Conservation (phyloP, 192 early-diverging fungal species). For the Funneliformis mosseae region DNA sequence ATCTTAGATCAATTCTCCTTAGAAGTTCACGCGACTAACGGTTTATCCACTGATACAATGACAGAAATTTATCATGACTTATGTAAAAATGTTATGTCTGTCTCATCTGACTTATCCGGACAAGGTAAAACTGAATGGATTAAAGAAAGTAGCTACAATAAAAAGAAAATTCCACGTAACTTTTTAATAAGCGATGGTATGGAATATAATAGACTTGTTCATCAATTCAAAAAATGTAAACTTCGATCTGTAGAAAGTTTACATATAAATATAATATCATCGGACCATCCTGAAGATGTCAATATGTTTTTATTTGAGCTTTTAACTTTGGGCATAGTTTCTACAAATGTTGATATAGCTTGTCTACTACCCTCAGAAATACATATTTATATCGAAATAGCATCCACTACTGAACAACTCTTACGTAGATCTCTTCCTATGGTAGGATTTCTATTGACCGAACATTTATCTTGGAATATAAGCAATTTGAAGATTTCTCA, state of each 20-base stretch:
- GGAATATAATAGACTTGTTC: slow-evolving; percentile 4
- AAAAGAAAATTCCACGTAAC: neutral
- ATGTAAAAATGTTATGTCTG: slow-evolving; percentile 18
- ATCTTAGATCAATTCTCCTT: slow-evolving; percentile 34
- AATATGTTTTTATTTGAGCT: too few species aligned
- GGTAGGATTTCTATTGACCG: neutral
- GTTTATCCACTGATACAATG: slow-evolving; percentile 8
- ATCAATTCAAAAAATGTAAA: slow-evolving; percentile 1
- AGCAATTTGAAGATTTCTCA: slow-evolving; percentile 7
- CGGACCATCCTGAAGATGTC: slow-evolving; percentile 21
- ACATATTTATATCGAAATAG: slow-evolving; percentile 23
- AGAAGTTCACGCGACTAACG: neutral
- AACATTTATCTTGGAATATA: slow-evolving; percentile 31
- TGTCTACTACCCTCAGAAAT: neutral
- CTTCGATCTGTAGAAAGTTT: neutral
- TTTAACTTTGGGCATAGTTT: slow-evolving; percentile 28
- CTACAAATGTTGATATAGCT: slow-evolving; percentile 19
- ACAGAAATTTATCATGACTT: slow-evolving; percentile 11
- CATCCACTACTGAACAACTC: slow-evolving; percentile 29
- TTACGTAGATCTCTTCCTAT: slow-evolving; percentile 31
- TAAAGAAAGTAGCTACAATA: neutral
- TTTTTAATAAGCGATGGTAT: slow-evolving; percentile 24
- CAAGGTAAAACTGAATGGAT: slow-evolving; percentile 33
- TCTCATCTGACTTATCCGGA: slow-evolving; percentile 27
- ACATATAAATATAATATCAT: slow-evolving; percentile 31